phyloP scores from a whole-genome alignment of 2,329 filamentous ascomycete species.

The Colletotrichum tropicale region DNA sequence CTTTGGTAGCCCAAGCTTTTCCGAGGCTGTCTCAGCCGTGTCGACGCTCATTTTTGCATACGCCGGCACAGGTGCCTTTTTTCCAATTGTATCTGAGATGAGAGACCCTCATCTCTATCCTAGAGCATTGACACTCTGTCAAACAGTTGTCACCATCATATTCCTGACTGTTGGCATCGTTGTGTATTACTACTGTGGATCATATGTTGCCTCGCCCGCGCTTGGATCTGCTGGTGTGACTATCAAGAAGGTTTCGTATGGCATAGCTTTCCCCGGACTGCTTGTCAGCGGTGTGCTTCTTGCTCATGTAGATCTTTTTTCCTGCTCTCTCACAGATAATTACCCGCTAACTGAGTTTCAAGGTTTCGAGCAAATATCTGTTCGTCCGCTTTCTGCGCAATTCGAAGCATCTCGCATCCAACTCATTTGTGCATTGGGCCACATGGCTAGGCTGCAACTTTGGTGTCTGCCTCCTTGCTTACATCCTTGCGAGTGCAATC shows the following conservation, averaged over 20 bases:
- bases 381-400: conserved; percentile 32
- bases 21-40: conserved; percentile 31
- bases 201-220: conserved; percentile 48
- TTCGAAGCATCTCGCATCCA: conserved; percentile 32
- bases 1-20: conserved; percentile 31
- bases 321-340: too few species aligned
- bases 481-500: conserved; percentile 27
- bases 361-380: conserved; percentile 29
- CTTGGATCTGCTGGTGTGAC: conserved; percentile 45
- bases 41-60: conserved; percentile 40
- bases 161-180: conserved; percentile 39
- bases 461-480: conserved; percentile 21
- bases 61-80: conserved; percentile 39
- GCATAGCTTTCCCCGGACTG: conserved; percentile 34
- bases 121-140: conserved; percentile 28
- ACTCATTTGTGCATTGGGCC: conserved; percentile 30
- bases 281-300: conserved; percentile 28
- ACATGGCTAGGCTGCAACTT: conserved; percentile 30
- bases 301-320: conserved; percentile 25
- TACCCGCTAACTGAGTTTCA: background rate
- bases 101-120: conserved; percentile 30
- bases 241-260: conserved; percentile 49
- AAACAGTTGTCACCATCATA: conserved; percentile 29
- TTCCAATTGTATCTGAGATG: conserved; percentile 37
- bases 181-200: conserved; percentile 50